Evolutionary conservation across 208 protist genomes (phyloP), one percentile per base, ranked within the genome.

Genomic region (Tritrichomonas foetus): DNA sequence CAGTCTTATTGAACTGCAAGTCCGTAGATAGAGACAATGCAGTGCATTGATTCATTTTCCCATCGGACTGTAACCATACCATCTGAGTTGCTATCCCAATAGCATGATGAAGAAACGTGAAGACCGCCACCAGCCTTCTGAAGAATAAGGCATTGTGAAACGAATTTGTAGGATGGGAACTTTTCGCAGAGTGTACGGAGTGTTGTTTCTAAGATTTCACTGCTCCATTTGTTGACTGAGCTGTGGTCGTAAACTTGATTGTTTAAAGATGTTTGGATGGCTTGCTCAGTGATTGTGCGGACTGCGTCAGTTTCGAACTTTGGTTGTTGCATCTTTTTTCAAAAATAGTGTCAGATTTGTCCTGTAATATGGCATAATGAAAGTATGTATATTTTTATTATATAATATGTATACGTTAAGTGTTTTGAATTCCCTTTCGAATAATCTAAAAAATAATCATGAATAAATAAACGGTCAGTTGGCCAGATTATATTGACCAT

Each of bases 41-140:
- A 82, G 74, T 82, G 74, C 74, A 82, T 82, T 49, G 74, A 82
- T 30, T 82, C 74, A 36, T 82, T 82, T 44, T 82, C 74, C 74
- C 74, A 82, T 20, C 74, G 74, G 41, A 82, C 74, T 82, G 74
- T 82, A 20, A 82, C 74, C 74, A 82, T 82, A 8, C 74, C 74
- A 82, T 82, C 74, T n/a, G 41, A 50, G 41, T 82, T 82, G 1
- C n/a, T 47, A 82, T 82, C 74, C 74, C 74, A 82, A 36, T 82
- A 82, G 74, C 74, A 82, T n/a, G 74, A 82, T 36, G 74, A 82
- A 30, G 74, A 82, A 53, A 82, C 74, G 41, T 82, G 74, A 36
- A 82, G 74, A 36, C 74, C 74, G 50, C 74, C 74, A 44, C 74
- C 74, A 82, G 74, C 74, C 41, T 82, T 82, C 41, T 82, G 74